Percentiles rank a stretch among this genome's conserved stretches.
These are phyloP conservation scores for Nelumbo lutea DNA, from an alignment of 164 flowering plant species.

Conservation along the genomic window DNA sequence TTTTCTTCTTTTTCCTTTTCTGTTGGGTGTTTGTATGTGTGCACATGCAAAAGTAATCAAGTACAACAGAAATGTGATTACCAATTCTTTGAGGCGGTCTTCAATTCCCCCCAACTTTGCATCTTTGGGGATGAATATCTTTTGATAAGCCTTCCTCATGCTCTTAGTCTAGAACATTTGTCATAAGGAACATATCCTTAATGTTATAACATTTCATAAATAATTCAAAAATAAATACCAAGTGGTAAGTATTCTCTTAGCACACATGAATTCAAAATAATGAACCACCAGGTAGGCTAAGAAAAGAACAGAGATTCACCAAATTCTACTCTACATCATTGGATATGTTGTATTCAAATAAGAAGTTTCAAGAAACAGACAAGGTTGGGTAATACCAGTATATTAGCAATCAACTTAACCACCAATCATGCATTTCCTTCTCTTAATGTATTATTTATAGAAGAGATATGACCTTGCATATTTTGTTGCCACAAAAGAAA, in stretches of 20 bases:
- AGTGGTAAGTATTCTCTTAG: neutral
- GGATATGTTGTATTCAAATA: too few relatives aligned
- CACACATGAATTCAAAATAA: too few relatives aligned
- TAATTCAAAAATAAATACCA: neutral
- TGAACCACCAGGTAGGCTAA: too few relatives aligned
- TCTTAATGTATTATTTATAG: neutral
- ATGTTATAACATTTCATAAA: neutral
- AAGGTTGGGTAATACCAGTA: neutral
- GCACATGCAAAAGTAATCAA: conserved; percentile 30
- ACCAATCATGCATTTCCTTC: neutral
- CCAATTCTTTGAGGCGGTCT: conserved; percentile 73
- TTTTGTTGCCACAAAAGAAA: neutral
- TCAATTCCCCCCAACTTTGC: conserved; percentile 43
- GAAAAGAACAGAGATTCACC: too few relatives aligned
- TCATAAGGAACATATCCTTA: conserved; percentile 9
- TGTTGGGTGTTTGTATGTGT: too few relatives aligned
- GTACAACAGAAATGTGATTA: conserved; percentile 20
- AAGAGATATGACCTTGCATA: neutral
- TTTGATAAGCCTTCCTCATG: conserved; percentile 67
- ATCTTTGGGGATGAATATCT: conserved; percentile 61
- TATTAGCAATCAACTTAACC: neutral
- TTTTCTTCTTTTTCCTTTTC: too few relatives aligned
- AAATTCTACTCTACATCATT: too few relatives aligned
- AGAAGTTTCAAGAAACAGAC: neutral
- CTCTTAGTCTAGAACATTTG: conserved; percentile 55